Conservation (phyloP, 768 basidiomycete genomes). For the Lactarius indigo region DNA sequence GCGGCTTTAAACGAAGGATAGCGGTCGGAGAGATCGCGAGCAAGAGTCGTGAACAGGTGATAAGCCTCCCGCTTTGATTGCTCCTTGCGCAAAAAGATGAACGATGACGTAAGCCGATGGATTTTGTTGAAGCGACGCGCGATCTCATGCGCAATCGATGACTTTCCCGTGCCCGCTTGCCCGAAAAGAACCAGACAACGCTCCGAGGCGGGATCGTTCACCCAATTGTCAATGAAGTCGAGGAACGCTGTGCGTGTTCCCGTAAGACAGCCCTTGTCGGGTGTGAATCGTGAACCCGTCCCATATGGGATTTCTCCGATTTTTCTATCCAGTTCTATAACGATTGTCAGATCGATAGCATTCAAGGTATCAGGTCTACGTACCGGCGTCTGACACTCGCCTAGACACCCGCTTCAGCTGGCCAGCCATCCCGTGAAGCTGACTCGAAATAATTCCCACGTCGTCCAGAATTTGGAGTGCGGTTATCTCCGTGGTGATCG, state of each 20-base stretch:
- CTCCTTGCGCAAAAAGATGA: neutral
- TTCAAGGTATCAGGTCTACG: neutral
- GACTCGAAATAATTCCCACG: neutral
- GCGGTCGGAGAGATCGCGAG: neutral
- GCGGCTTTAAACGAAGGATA: neutral
- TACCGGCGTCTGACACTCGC: neutral
- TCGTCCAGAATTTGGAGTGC: neutral
- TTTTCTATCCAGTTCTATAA: neutral
- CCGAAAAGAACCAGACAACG: slow-evolving; percentile 1
- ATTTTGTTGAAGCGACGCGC: neutral
- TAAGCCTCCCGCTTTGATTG: neutral
- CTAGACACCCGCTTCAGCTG: neutral
- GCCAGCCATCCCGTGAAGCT: neutral
- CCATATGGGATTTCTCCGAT: neutral
- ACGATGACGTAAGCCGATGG: neutral
- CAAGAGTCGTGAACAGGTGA: slow-evolving; percentile 1
- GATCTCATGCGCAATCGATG: neutral
- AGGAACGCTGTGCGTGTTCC: neutral
- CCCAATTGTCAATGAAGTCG: neutral
- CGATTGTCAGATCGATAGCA: neutral
- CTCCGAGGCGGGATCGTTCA: neutral
- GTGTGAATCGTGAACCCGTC: neutral
- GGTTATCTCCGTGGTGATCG: no score
- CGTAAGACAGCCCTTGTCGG: neutral
- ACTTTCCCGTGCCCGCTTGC: neutral